phyloP scores from a whole-genome alignment of 2,329 filamentous ascomycete genomes.

The Hirsutella minnesotensis region DNA sequence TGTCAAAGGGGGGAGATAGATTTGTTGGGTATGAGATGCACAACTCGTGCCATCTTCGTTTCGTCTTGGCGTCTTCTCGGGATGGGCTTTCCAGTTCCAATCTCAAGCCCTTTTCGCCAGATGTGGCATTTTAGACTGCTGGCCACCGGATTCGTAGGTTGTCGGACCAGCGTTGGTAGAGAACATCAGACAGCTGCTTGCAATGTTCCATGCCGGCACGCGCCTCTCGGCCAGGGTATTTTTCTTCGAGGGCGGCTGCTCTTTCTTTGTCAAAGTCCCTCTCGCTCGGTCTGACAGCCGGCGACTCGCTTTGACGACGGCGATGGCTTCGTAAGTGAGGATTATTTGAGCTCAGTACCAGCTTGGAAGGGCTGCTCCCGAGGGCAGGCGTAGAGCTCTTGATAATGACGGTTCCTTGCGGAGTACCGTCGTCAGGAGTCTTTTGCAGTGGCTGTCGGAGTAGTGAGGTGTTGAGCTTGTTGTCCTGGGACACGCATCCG shows the following conservation, averaged over 20 bases:
- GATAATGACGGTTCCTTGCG: slow-evolving; percentile 45
- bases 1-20: neutral
- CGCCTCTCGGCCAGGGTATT: slow-evolving; percentile 41
- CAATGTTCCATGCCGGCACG: slow-evolving; percentile 80
- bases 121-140: slow-evolving; percentile 16
- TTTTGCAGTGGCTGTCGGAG: slow-evolving; percentile 28
- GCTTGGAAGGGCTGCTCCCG: slow-evolving; percentile 42
- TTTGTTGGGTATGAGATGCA: neutral
- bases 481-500: slow-evolving; percentile 58
- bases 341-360: slow-evolving; percentile 71
- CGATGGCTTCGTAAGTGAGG: slow-evolving; percentile 74
- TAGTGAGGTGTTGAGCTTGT: slow-evolving; percentile 46
- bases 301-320: slow-evolving; percentile 43
- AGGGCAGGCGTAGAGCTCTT: slow-evolving; percentile 35
- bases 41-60: neutral
- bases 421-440: slow-evolving; percentile 30
- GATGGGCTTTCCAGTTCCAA: neutral
- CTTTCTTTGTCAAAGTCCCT: slow-evolving; percentile 36
- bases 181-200: slow-evolving; percentile 75
- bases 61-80: neutral
- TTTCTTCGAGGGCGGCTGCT: slow-evolving; percentile 34
- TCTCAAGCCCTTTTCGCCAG: neutral
- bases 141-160: slow-evolving; percentile 65
- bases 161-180: slow-evolving; percentile 85
- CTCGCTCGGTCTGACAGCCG: slow-evolving; percentile 24